These are phyloP conservation scores for Blastocystis sp. DNA, from an alignment of 352 stramenopile species.

Conservation along the genomic window DNA sequence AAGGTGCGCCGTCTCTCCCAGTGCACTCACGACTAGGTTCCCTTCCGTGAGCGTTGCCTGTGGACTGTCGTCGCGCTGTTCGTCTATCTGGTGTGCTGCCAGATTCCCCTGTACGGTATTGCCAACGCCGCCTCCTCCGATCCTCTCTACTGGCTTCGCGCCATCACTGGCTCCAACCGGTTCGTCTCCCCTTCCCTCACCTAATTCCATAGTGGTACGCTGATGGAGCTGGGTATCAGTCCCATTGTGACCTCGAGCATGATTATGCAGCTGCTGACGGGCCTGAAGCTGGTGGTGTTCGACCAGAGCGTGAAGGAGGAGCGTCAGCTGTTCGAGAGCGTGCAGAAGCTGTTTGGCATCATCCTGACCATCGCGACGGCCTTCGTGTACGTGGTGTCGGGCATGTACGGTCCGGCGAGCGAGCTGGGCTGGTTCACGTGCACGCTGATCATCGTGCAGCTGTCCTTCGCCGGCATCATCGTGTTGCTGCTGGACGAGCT, in stretches of 20 bases:
- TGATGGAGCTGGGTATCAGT: constrained; percentile 97
- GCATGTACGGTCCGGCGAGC: constrained; percentile 97
- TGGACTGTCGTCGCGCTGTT: constrained; percentile 99
- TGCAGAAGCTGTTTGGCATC: constrained; percentile 99
- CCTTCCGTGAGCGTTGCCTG: constrained; percentile 96
- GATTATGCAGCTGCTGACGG: constrained; percentile 97
- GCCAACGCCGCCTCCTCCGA: constrained; percentile 95
- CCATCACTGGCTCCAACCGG: constrained; percentile 96
- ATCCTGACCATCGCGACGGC: constrained; percentile 96
- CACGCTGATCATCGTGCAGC: constrained; percentile 96
- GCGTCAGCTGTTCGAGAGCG: constrained; percentile 90
- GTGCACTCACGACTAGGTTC: constrained; percentile 78
- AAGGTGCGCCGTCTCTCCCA: neutral
- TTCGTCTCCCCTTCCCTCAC: neutral
- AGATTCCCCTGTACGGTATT: constrained; percentile 99
- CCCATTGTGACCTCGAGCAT: constrained; percentile 97
- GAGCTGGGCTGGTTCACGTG: constrained; percentile 96
- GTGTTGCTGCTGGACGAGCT: constrained; percentile 98
- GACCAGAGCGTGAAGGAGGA: constrained; percentile 98
- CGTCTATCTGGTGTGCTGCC: constrained; percentile 98
- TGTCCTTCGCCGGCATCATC: constrained; percentile 95
- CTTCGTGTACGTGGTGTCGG: constrained; percentile 95
- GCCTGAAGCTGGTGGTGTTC: constrained; percentile 96
- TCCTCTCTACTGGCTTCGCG: constrained; percentile 98
- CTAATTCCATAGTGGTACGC: constrained; percentile 78